Evolutionary conservation across 257 asterid species (phyloP).

Genomic region (Solanum bulbocastanum): DNA sequence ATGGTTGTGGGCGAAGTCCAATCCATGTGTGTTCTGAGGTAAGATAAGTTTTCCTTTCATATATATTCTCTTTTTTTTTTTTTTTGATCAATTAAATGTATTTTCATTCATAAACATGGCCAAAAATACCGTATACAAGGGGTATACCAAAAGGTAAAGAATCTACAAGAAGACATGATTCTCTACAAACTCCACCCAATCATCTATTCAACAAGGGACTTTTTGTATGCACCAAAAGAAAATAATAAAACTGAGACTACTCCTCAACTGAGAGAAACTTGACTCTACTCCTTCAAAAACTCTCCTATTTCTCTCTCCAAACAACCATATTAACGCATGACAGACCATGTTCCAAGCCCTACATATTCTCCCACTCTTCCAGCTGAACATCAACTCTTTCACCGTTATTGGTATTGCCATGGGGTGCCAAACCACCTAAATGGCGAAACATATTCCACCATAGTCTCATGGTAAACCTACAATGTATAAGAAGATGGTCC

Average conservation of each 20-base stretch:
- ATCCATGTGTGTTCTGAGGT: conserved; percentile 96
- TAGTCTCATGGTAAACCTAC: neutral
- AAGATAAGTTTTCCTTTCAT: conserved; percentile 1
- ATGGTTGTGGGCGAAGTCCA: conserved; percentile 86
- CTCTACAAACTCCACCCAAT: neutral
- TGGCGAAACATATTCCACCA: neutral
- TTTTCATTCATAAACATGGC: neutral
- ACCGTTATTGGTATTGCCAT: neutral
- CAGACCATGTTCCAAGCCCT: neutral
- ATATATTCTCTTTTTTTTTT: neutral
- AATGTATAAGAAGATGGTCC: neutral
- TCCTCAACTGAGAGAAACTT: neutral
- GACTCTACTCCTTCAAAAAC: neutral
- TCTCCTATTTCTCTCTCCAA: neutral
- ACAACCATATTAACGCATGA: neutral
- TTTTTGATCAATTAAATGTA: neutral
- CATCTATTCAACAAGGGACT: neutral
- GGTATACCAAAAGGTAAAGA: neutral
- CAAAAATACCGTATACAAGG: neutral
- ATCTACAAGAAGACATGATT: neutral
- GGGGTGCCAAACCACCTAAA: neutral
- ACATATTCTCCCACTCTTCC: neutral
- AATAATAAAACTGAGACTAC: neutral
- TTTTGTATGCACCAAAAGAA: neutral
- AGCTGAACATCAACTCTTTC: neutral